Conservation (phyloP, 1,284 basidiomycete species). For the Naganishia albida region DNA sequence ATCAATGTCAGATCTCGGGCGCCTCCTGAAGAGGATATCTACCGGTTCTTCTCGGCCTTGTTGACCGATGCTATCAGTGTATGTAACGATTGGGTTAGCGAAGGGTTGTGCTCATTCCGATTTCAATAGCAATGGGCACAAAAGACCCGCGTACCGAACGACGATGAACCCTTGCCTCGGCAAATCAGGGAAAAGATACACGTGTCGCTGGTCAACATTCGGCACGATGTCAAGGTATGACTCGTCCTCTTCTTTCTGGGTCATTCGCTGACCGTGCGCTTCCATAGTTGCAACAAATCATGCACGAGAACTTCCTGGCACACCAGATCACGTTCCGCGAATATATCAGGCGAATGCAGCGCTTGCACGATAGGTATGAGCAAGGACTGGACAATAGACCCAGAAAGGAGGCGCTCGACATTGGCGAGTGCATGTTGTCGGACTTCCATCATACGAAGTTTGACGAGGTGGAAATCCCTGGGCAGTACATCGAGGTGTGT, state of each 20-base stretch:
- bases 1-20: slow-evolving; percentile 89
- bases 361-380: slow-evolving; percentile 94
- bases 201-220: slow-evolving; percentile 70
- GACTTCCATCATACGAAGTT: slow-evolving; percentile 99
- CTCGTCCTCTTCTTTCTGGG: not conserved
- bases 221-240: slow-evolving; percentile 66
- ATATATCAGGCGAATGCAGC: slow-evolving; percentile 84
- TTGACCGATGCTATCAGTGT: slow-evolving; percentile 63
- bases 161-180: slow-evolving; percentile 72
- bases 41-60: slow-evolving; percentile 84
- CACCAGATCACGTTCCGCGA: slow-evolving; percentile 80
- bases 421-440: slow-evolving; percentile 87
- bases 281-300: slow-evolving; percentile 65
- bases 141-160: slow-evolving; percentile 67
- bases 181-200: slow-evolving; percentile 63
- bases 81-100: slow-evolving; percentile 20
- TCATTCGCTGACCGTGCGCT: slow-evolving; percentile 32
- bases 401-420: slow-evolving; percentile 81
- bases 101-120: slow-evolving; percentile 3
- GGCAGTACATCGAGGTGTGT: slow-evolving; percentile 90
- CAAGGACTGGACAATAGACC: slow-evolving; percentile 78
- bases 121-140: slow-evolving; percentile 65
- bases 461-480: slow-evolving; percentile 97
- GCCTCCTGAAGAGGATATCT: slow-evolving; percentile 89
- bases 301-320: slow-evolving; percentile 87